Evolutionary conservation across 805 yeast genomes (phyloP), one percentile per base, ranked within the genome.

Genomic region (Cyberlindnera maritima): DNA sequence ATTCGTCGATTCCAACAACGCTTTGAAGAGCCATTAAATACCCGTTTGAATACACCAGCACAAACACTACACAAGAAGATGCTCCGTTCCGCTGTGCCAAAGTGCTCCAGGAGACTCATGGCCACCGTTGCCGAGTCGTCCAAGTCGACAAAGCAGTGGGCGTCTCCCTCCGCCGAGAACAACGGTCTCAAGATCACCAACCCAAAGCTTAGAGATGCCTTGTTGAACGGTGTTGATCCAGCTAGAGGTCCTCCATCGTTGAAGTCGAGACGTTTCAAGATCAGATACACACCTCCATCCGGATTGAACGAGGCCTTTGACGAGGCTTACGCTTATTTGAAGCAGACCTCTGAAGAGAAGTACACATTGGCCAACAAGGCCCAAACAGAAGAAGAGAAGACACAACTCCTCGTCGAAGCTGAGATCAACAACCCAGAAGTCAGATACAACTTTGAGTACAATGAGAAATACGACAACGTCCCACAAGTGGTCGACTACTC

Each of bases 381-480:
- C n/a, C n/a, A 54, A 35, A 19, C 36, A 5, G 48, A 45, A n/a
- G 47, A 53, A 14, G 60, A 62, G 17, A 64, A 58, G 46, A 54
- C 56, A 19, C 50, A 65, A 46, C 64, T 80, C 21, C 62, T 72
- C 26, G 72, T 79, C 9, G 70, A 76, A 47, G 89, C 96, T 1
- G 96, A 92, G 64, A 59, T 74, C 39, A 65, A 75, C 61, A 88
- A 91, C 63, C 98, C 98, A 14, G 96, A 89, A 65, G 96, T 89
- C 12, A 70, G 80, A 46, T 88, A 78, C 70, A 88, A 85, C 65
- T 72, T 78, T 35, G 70, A 70, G 36, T 81, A 64, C 62, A 59
- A 67, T 38, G 68, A 68, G 25, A 69, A 68, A 43, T 26, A 64
- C 23, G 63, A 68, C 19, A 70, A 70, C 50, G 54, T 68, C 36